Evolutionary conservation across 768 basidiomycete species (phyloP), one percentile per base, ranked within the genome.

Genomic region (Amanita jacksonii): DNA sequence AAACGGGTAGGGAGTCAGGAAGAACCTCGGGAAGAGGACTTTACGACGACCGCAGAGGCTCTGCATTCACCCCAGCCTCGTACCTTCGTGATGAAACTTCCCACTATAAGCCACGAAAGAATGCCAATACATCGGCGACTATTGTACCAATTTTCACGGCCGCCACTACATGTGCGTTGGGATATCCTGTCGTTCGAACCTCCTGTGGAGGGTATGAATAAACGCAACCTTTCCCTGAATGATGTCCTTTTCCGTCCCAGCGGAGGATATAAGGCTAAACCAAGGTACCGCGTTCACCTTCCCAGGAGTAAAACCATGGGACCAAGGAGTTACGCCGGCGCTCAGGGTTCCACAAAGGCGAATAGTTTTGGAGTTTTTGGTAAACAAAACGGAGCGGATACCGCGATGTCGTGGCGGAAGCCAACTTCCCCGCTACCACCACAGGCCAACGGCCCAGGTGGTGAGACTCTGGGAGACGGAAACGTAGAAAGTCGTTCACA

Each of bases 121-220:
- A 76, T 74, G 16, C 60, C 68, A 7, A 52, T 82, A 10, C 60
- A 65, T 31, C 72, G 64, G 47, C 69, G 63, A 47, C 79, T 80
- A 52, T 38, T 76, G 12, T 56, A 65, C 28, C 50, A 65, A 24
- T 70, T 72, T 48, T 69, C 61, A 41, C 65, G 60, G 40, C 57
- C 60, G 13, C 53, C 62, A 3, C 53, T 59, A 24, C 65, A 61
- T 20, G 53, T 73, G 22, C 74, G 80, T 33, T 70, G 75, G 62
- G 85, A 88, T 42, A 71, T 79, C 20, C 64, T 83, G 22, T 80
- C 82, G 2, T 85, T 81, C 62, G 74, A 77, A 24, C 85, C 87
- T 41, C 81, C 82, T 13, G 69, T 81, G 10, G 73, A 74, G 44
- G 78, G 74, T 38, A 81, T 81, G 76, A 73, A 52, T 41, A 72